phyloP scores from a whole-genome alignment of 441 rosid genomes.

The Bocquillonia castaneifolia region DNA sequence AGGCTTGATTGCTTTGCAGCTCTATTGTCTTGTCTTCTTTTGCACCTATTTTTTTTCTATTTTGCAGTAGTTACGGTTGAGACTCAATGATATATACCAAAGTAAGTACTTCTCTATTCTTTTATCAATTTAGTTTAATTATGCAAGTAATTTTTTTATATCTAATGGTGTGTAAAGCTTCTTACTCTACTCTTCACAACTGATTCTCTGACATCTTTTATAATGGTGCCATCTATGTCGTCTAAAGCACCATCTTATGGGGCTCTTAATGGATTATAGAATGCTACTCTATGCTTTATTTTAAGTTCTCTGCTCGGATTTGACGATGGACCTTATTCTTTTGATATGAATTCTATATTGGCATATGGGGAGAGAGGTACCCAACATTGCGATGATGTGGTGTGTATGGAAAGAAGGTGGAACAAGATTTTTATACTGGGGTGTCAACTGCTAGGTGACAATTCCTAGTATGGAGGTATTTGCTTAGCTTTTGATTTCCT shows the following conservation, averaged over 20 bases:
- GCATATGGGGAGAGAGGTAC: conserved; percentile 98
- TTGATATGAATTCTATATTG: conserved; percentile 24
- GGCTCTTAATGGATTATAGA: neutral
- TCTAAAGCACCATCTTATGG: neutral
- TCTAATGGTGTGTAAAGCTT: no score
- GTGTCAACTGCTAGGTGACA: conserved; percentile 94
- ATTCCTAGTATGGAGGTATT: conserved; percentile 87
- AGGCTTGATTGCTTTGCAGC: no score
- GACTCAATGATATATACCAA: conserved; percentile 15
- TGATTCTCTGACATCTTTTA: no score
- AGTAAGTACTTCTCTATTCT: no score
- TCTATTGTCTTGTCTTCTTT: no score
- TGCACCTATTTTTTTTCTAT: no score
- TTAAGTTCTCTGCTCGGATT: neutral
- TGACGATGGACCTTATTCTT: neutral
- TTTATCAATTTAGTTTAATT: no score
- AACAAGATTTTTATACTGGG: conserved; percentile 96
- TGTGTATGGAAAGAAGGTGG: conserved; percentile 99
- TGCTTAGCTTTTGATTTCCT: conserved; percentile 8
- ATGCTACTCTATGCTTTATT: neutral
- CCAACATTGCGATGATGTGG: conserved; percentile 93
- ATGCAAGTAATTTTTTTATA: no score
- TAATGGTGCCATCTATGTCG: no score
- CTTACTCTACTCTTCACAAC: no score
- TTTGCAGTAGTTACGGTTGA: no score